Base-by-base conservation (phyloP, 2,329 filamentous ascomycete genomes). In the Paracoccidioides brasiliensis region DNA sequence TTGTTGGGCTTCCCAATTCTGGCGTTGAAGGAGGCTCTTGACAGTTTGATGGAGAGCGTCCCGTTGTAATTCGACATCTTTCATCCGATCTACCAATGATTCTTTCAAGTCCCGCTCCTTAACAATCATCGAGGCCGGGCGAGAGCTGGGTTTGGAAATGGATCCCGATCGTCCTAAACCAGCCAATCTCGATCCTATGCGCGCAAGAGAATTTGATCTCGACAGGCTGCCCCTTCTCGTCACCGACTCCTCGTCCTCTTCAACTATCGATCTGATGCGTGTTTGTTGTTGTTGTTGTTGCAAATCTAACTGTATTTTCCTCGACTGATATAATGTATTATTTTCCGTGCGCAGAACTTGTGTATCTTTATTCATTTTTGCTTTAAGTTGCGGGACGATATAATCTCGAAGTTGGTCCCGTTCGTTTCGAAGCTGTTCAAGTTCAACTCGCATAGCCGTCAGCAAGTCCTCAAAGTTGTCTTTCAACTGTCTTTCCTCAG, bases 381-480 rank as follows among this genome's bases (percentile, higher is more conserved):
- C 81, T 60, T 81, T 81, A 53, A 96, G 75, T 64, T 89, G 82
- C 15, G 90, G 89, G 2, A 95, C 82, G 43, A 95, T 78, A 69
- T 95, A 88, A 60, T 97, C 90, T 33, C 88, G 84, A 14, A 97
- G 80, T 22, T 67, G 63, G 37, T 98, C 93, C 53, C 90, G 83
- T 71, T 98, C 90, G 62, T 93, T 90, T 58, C 86, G 81, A 54
- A 90, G 82, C 61, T 83, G 86, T 64, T 90, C 81, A 12, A 97
- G 77, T 67, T 98, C 90, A 30, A 83, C 80, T 63, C 86, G 86
- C 62, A 97, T 83, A 4, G 88, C 91, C 5, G 84, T 82, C 46
- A 97, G 78, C 45, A 98, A 78, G 68, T 96, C 90, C 71, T 97
- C 90, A 64, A 97, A 94, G 68, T 94, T 96, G 66, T 88, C 84